These are phyloP conservation scores for Podospora comata DNA, from an alignment of 495 filamentous ascomycete genomes.

Conservation along the genomic window DNA sequence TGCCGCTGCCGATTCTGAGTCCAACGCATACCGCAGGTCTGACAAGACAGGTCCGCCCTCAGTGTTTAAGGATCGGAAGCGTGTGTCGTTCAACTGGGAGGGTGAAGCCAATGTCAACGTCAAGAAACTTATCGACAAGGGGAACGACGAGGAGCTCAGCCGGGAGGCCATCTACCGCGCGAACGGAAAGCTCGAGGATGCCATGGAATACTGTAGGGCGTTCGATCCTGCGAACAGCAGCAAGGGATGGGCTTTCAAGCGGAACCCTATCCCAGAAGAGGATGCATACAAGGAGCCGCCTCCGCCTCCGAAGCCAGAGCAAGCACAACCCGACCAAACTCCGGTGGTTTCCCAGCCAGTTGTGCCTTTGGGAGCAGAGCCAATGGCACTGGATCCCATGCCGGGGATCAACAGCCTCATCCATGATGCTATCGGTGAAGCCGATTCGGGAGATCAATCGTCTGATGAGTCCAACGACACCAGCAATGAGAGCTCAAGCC, in stretches of 20 bases:
- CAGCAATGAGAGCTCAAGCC: slow-evolving; percentile 22
- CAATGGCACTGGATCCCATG: slow-evolving; percentile 33
- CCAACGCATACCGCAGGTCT: slow-evolving; percentile 56
- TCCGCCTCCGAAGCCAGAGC: slow-evolving; percentile 18
- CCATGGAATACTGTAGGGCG: slow-evolving; percentile 71
- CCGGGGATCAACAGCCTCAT: slow-evolving; percentile 20
- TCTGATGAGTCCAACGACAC: slow-evolving; percentile 28
- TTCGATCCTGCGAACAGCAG: slow-evolving; percentile 29
- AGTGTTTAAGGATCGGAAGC: slow-evolving; percentile 29
- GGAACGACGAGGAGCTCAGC: slow-evolving; percentile 57
- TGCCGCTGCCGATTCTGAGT: slow-evolving; percentile 71
- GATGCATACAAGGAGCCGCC: slow-evolving; percentile 38
- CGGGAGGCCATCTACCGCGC: slow-evolving; percentile 82
- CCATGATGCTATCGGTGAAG: slow-evolving; percentile 21
- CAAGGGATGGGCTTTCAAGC: slow-evolving; percentile 39
- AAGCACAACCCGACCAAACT: slow-evolving; percentile 4
- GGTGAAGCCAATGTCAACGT: slow-evolving; percentile 42
- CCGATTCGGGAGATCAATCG: slow-evolving; percentile 22
- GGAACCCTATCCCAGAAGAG: slow-evolving; percentile 63
- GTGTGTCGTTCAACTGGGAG: slow-evolving; percentile 31
- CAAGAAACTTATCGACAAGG: slow-evolving; percentile 43
- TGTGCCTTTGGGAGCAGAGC: slow-evolving; percentile 15
- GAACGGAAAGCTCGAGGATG: slow-evolving; percentile 57
- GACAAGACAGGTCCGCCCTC: slow-evolving; percentile 24
- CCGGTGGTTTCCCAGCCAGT: slow-evolving; percentile 3